phyloP scores from a whole-genome alignment of 345 rosid genomes.

The Acer campestre region DNA sequence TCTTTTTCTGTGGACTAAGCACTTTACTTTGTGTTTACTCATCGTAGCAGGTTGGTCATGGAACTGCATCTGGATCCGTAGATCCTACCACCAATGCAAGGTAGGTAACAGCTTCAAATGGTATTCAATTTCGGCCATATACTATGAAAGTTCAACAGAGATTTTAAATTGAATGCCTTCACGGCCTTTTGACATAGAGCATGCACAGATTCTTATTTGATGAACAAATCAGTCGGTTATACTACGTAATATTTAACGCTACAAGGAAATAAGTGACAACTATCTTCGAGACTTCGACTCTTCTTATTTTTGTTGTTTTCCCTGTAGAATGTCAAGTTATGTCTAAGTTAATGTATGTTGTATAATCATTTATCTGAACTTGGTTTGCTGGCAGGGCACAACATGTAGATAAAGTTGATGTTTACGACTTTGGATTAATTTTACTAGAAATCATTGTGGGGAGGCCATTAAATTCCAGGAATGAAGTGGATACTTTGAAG shows the following conservation, averaged over 20 bases:
- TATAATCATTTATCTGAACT: background rate
- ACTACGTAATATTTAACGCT: too few relatives aligned
- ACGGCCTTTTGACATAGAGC: background rate
- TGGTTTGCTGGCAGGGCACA: slow-evolving; percentile 40
- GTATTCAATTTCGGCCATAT: too few relatives aligned
- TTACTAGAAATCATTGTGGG: slow-evolving; percentile 85
- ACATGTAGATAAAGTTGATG: slow-evolving; percentile 58
- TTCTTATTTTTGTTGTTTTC: background rate
- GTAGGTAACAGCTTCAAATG: slow-evolving; percentile 28
- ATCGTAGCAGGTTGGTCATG: slow-evolving; percentile 56
- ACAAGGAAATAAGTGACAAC: background rate
- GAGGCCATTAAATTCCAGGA: slow-evolving; percentile 52
- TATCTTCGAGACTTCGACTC: background rate
- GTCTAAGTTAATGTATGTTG: background rate
- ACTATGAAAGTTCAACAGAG: background rate
- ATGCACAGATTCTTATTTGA: background rate
- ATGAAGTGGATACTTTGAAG: slow-evolving; percentile 54
- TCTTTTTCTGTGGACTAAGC: background rate
- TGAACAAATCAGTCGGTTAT: too few relatives aligned
- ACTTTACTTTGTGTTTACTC: slow-evolving; percentile 4
- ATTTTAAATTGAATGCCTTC: background rate
- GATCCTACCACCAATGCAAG: slow-evolving; percentile 42
- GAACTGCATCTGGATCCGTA: slow-evolving; percentile 45
- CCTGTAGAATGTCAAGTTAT: too few relatives aligned
- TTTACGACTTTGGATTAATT: slow-evolving; percentile 81